Evolutionary conservation across 2,329 filamentous ascomycete genomes (phyloP).

Genomic region (Ciborinia camelliae): DNA sequence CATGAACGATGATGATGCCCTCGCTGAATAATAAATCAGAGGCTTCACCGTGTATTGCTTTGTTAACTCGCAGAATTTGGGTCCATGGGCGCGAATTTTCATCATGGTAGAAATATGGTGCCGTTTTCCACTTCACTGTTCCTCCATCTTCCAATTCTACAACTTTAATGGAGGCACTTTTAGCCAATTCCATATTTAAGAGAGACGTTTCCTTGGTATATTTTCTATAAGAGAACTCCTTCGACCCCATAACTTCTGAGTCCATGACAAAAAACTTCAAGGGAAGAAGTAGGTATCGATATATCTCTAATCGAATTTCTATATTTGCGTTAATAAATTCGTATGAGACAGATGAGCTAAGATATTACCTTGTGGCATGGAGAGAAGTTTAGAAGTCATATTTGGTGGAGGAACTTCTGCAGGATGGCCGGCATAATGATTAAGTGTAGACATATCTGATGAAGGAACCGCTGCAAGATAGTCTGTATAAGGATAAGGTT

Average conservation of each 20-base stretch:
- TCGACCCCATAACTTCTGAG: too few relatives aligned
- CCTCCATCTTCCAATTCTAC: conserved; percentile 1
- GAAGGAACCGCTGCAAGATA: neutral
- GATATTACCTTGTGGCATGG: neutral
- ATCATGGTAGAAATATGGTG: conserved; percentile 2
- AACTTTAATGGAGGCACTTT: neutral
- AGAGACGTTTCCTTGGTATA: too few relatives aligned
- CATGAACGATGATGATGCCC: conserved; percentile 18
- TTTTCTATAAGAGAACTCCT: too few relatives aligned
- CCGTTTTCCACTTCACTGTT: neutral
- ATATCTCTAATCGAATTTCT: conserved; percentile 18
- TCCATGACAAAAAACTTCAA: neutral
- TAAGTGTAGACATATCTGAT: neutral
- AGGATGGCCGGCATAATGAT: conserved; percentile 2
- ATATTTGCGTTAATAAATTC: neutral
- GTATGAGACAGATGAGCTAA: neutral
- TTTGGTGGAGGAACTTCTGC: neutral
- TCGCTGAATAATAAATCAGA: conserved; percentile 22
- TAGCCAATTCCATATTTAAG: too few relatives aligned
- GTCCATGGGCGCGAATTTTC: conserved; percentile 11
- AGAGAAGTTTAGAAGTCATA: neutral
- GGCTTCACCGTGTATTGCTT: conserved; percentile 25
- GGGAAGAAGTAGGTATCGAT: conserved; percentile 19
- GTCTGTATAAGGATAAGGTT: neutral
- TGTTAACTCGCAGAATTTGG: conserved; percentile 23